Percentiles rank a stretch among this genome's conserved stretches.
Conservation (phyloP, 1,139 yeast species). For the Yarrowia galli region DNA sequence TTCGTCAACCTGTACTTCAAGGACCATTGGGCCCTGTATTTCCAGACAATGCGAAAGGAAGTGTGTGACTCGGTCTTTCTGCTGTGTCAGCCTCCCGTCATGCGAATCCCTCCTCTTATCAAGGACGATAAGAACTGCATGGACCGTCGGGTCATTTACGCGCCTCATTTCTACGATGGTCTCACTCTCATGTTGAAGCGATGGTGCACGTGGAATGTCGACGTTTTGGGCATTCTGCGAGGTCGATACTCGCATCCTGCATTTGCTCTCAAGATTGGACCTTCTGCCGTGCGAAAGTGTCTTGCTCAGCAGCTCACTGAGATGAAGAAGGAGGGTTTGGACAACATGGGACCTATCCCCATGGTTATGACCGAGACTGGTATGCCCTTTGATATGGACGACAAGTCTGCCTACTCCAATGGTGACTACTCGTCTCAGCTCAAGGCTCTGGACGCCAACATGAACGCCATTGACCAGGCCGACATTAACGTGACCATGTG, state of each 20-base stretch:
- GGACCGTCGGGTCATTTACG: slow-evolving; percentile 70
- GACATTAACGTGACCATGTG: slow-evolving; percentile 76
- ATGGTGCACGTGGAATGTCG: slow-evolving; percentile 76
- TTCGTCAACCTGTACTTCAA: slow-evolving; percentile 71
- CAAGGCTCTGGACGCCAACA: slow-evolving; percentile 77
- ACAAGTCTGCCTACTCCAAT: slow-evolving; percentile 64
- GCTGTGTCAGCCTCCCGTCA: slow-evolving; percentile 82
- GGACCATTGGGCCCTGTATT: slow-evolving; percentile 62
- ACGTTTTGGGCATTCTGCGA: slow-evolving; percentile 81
- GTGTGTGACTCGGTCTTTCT: slow-evolving; percentile 60
- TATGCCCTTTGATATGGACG: slow-evolving; percentile 91
- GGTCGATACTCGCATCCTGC: slow-evolving; percentile 74
- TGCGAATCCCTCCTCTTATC: slow-evolving; percentile 77
- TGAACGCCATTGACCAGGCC: slow-evolving; percentile 74
- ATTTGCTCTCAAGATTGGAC: slow-evolving; percentile 79
- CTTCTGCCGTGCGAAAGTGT: slow-evolving; percentile 73
- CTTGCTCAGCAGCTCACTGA: slow-evolving; percentile 66
- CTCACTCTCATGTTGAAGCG: slow-evolving; percentile 85
- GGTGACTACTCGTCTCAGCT: slow-evolving; percentile 75
- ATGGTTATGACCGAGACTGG: slow-evolving; percentile 87
- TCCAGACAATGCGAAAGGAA: slow-evolving; percentile 57
- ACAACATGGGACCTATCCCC: slow-evolving; percentile 68
- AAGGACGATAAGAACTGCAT: slow-evolving; percentile 59
- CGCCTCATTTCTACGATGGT: slow-evolving; percentile 91
- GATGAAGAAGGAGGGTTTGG: slow-evolving; percentile 65